These are phyloP conservation scores for Dendrocalamus sinicus DNA, from an alignment of 176 grass and related monocot genomes.

Conservation along the genomic window DNA sequence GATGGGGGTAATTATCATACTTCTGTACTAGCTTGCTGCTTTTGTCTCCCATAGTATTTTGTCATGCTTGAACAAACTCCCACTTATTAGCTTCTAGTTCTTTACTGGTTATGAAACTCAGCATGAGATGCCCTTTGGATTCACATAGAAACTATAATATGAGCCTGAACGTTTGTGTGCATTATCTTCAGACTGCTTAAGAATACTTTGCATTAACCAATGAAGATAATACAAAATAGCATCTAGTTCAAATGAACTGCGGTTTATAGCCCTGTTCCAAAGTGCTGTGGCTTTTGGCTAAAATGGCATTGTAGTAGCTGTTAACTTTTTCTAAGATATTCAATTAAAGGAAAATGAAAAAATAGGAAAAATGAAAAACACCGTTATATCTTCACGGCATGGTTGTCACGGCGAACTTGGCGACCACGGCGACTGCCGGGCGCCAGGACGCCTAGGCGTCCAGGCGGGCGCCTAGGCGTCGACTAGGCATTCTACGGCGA, in stretches of 20 bases:
- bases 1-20: constrained; percentile 73
- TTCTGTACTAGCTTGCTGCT: background rate
- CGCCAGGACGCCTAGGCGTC: too few species aligned
- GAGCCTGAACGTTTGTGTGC: background rate
- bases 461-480: too few species aligned
- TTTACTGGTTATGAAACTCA: constrained; percentile 18
- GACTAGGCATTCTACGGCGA: too few species aligned
- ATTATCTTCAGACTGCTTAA: background rate
- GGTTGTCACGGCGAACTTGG: too few species aligned
- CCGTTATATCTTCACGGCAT: too few species aligned
- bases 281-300: too few species aligned
- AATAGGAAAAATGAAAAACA: too few species aligned
- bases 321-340: too few species aligned
- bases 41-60: constrained; percentile 11
- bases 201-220: background rate
- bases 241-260: constrained; percentile 23
- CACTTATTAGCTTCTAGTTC: background rate
- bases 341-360: too few species aligned
- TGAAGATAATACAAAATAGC: background rate
- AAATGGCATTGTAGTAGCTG: too few species aligned
- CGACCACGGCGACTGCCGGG: too few species aligned
- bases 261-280: background rate
- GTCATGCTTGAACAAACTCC: background rate
- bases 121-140: background rate
- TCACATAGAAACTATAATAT: background rate